Evolutionary conservation across 1,139 yeast genomes (phyloP).

Genomic region (Hemisphaericaspora xylofermentans): DNA sequence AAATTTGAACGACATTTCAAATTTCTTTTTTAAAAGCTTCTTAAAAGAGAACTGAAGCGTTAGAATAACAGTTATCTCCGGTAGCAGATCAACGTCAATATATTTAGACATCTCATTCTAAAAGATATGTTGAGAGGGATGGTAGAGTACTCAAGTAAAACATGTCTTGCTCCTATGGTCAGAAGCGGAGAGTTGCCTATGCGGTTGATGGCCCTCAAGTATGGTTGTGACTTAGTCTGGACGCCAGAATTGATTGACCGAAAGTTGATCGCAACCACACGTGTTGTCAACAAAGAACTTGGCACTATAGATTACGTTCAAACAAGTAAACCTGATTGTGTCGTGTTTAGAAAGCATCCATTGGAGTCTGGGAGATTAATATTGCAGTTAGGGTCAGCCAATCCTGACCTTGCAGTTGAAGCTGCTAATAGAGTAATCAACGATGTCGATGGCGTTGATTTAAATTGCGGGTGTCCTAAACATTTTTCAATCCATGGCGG

Average conservation of each 20-base stretch:
- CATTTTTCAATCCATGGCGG: slow-evolving; percentile 87
- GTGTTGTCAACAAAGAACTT: slow-evolving; percentile 54
- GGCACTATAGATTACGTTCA: slow-evolving; percentile 62
- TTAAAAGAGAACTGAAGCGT: too few relatives aligned
- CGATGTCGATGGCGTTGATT: slow-evolving; percentile 91
- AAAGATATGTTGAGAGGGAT: slow-evolving; percentile 11
- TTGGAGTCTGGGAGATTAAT: slow-evolving; percentile 55
- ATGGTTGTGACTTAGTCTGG: slow-evolving; percentile 97
- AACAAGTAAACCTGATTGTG: slow-evolving; percentile 18
- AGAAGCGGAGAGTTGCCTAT: slow-evolving; percentile 93
- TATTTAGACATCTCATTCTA: background rate
- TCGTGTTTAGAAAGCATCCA: slow-evolving; percentile 75
- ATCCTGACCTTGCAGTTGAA: slow-evolving; percentile 78
- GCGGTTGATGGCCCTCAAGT: slow-evolving; percentile 68
- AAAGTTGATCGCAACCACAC: slow-evolving; percentile 67
- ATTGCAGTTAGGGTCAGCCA: slow-evolving; percentile 88
- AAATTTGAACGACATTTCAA: too few relatives aligned
- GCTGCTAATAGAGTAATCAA: slow-evolving; percentile 79
- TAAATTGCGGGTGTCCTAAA: slow-evolving; percentile 96
- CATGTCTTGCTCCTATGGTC: slow-evolving; percentile 95
- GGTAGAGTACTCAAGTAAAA: slow-evolving; percentile 50
- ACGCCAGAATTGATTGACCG: slow-evolving; percentile 91
- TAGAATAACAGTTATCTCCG: too few relatives aligned
- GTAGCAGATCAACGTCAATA: background rate
- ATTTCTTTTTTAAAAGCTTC: too few relatives aligned